These are phyloP conservation scores for Isabelozyma gotoi DNA, from an alignment of 805 yeast genomes.

Conservation along the genomic window DNA sequence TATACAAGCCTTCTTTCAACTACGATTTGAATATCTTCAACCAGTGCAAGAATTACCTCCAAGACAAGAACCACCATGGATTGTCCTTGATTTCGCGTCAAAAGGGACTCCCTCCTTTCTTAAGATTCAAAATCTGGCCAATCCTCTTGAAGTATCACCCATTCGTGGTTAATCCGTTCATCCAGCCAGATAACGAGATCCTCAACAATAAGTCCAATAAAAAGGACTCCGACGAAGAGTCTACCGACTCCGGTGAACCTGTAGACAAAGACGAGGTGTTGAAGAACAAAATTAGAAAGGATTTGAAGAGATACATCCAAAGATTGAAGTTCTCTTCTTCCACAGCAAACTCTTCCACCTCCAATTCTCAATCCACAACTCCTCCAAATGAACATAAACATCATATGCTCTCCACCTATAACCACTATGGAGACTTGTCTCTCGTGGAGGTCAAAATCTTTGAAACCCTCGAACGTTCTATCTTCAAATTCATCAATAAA, in stretches of 20 bases:
- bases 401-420: not conserved
- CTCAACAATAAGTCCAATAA: slow-evolving; percentile 9
- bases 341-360: not conserved
- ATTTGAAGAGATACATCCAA: slow-evolving; percentile 60
- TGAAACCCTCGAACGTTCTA: slow-evolving; percentile 56
- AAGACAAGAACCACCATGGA: slow-evolving; percentile 65
- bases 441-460: slow-evolving; percentile 54
- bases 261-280: slow-evolving; percentile 18
- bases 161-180: slow-evolving; percentile 72
- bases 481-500: slow-evolving; percentile 62
- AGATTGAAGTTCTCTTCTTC: slow-evolving; percentile 32
- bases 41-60: slow-evolving; percentile 55
- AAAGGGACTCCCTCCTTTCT: slow-evolving; percentile 79
- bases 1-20: slow-evolving; percentile 21
- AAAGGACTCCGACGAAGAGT: slow-evolving; percentile 14
- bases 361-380: not conserved
- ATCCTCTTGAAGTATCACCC: slow-evolving; percentile 79
- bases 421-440: slow-evolving; percentile 18
- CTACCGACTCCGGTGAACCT: slow-evolving; percentile 1
- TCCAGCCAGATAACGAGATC: slow-evolving; percentile 55
- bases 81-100: slow-evolving; percentile 80
- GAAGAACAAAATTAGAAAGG: slow-evolving; percentile 47
- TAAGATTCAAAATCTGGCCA: slow-evolving; percentile 85
- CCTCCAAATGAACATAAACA: not conserved
- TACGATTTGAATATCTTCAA: slow-evolving; percentile 49